phyloP scores from a whole-genome alignment of 2,329 filamentous ascomycete species.

The Stylonectria norvegica region DNA sequence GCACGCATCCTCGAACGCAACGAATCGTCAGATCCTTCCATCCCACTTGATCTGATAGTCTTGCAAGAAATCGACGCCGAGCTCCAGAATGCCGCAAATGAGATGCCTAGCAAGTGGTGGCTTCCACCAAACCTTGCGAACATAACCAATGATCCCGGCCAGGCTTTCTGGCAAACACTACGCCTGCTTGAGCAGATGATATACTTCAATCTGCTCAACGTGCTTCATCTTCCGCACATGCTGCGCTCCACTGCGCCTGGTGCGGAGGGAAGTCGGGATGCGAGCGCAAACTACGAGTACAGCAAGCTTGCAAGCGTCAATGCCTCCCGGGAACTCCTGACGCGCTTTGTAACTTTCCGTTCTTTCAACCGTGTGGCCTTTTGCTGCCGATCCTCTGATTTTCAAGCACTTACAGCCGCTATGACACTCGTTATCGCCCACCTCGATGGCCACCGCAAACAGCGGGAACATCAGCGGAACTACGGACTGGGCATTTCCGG shows the following conservation, averaged over 20 bases:
- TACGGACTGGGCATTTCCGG: neutral
- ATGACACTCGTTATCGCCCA: conserved; percentile 7
- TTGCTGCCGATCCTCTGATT: conserved; percentile 5
- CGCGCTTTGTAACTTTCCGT: conserved; percentile 1
- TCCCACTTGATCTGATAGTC: conserved; percentile 18
- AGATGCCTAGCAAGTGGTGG: conserved; percentile 37
- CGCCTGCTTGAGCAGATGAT: conserved; percentile 34
- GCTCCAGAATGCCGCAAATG: conserved; percentile 29
- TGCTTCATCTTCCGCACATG: conserved; percentile 40
- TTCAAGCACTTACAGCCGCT: conserved; percentile 7
- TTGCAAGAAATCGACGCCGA: conserved; percentile 33
- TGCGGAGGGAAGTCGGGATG: no score
- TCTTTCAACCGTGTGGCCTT: conserved; percentile 3
- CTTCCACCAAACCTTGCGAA: conserved; percentile 24
- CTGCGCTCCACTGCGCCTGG: conserved; percentile 24
- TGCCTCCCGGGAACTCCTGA: conserved; percentile 6
- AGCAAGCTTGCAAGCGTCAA: conserved; percentile 3
- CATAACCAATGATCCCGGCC: conserved; percentile 12
- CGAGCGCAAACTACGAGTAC: conserved; percentile 3
- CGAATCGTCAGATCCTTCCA: conserved; percentile 15
- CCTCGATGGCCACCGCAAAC: conserved; percentile 1
- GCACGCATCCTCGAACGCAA: conserved; percentile 39
- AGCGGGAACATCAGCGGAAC: neutral
- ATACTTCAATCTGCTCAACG: conserved; percentile 38
- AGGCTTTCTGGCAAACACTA: conserved; percentile 28